These are phyloP conservation scores for Kalmanozyma brasiliensis DNA, from an alignment of 1,284 basidiomycete species.

Conservation along the genomic window DNA sequence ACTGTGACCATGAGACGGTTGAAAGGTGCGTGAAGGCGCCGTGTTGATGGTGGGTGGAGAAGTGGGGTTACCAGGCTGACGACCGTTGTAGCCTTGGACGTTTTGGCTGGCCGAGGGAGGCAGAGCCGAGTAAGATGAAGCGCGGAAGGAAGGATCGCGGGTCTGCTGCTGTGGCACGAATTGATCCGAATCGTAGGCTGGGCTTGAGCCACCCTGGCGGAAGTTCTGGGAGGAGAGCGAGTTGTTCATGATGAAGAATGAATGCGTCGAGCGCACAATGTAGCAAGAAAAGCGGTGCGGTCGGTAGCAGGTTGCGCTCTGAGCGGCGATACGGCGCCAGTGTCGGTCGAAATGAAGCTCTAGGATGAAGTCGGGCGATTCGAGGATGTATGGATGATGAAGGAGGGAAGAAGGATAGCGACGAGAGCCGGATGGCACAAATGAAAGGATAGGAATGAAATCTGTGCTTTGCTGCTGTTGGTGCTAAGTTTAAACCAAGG, in stretches of 20 bases:
- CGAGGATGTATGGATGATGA: too few species aligned
- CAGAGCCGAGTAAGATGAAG: slow-evolving; percentile 12
- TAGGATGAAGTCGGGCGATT: too few species aligned
- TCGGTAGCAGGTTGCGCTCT: too few species aligned
- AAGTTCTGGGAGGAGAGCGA: slow-evolving; percentile 22
- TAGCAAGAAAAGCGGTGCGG: too few species aligned
- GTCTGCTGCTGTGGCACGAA: slow-evolving; percentile 13
- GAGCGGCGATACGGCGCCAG: too few species aligned
- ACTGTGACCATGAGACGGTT: slow-evolving; percentile 34
- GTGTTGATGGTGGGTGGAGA: slow-evolving; percentile 1
- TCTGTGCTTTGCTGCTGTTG: too few species aligned
- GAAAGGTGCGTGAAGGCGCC: slow-evolving; percentile 20
- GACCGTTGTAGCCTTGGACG: slow-evolving; percentile 18
- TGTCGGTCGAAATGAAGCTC: too few species aligned
- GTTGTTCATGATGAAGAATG: slow-evolving; percentile 27
- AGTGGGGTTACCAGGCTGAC: slow-evolving; percentile 10
- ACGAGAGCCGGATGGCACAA: too few species aligned
- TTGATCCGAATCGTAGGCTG: slow-evolving; percentile 24
- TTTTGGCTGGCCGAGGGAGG: slow-evolving; percentile 18
- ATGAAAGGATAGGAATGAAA: too few species aligned
- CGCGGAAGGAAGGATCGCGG: slow-evolving; percentile 9
- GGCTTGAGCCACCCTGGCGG: slow-evolving; percentile 9
- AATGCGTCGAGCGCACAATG: too few species aligned
- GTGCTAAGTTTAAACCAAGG: too few species aligned
- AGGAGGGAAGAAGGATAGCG: too few species aligned